Base-by-base conservation (phyloP, 805 yeast genomes). In the Saccharomycopsis sp. region DNA sequence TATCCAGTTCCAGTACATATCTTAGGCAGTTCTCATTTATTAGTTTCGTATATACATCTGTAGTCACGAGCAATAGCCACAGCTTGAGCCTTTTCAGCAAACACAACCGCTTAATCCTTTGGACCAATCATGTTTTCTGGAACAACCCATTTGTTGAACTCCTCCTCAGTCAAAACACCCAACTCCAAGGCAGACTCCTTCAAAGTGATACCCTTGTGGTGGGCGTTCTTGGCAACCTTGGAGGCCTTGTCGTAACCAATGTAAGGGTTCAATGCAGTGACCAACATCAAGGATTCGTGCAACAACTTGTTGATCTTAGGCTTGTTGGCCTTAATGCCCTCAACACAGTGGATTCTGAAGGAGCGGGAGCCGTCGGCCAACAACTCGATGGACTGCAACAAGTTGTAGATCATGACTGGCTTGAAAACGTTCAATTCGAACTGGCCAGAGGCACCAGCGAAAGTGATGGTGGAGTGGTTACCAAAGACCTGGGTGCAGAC, bases 101-200 rank as follows among this genome's bases (percentile, higher is more conserved):
- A n/a, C 37, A 29, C 12, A 5, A 7, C 9, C 12, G 37, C 80
- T 77, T 59, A 29, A 29, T 29, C 37, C 46, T 87, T 86, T 69
- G 99, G 98, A 62, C 97, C 97, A 76, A 94, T 85, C 99, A 94
- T 94, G 70, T 88, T 82, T 79, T 94, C 98, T 64, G 99, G 99
- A 73, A 89, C 84, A 66, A 94, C 99, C 96, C 96, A 92, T 75
- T 90, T 80, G 73, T 91, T 95, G 67, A 94, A 94, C 77, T 94
- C 97, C 72, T 84, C 87, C 64, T 82, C 84, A 59, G 84, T 79
- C 70, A 94, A 80, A 55, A 85, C 92, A 61, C 89, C 90, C 68
- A 94, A 83, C 77, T 94, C 96, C 66, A 94, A 78, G 61, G 97
- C 97, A 63, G 96, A 84, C 75, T 91, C 88, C 78, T 94, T 94